These are phyloP conservation scores for Catharanthus roseus DNA, from an alignment of 257 asterid genomes.

Conservation along the genomic window DNA sequence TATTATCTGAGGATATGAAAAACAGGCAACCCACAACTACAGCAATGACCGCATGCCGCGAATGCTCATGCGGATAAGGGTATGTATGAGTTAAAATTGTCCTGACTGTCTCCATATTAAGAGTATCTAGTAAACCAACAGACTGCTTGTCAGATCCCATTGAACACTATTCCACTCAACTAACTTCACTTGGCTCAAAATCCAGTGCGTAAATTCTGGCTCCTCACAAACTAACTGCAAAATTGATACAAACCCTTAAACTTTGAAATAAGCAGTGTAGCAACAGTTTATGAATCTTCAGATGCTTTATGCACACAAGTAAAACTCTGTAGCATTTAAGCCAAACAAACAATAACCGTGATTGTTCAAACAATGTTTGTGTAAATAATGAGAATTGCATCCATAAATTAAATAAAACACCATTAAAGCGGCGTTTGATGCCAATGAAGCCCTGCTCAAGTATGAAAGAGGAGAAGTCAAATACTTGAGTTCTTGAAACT, in stretches of 20 bases:
- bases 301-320: neutral
- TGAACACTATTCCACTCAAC: slow-evolving; percentile 18
- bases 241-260: slow-evolving; percentile 21
- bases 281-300: neutral
- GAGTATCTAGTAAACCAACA: slow-evolving; percentile 63
- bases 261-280: slow-evolving; percentile 16
- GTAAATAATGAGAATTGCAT: neutral
- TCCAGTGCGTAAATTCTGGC: slow-evolving; percentile 18
- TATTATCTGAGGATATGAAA: slow-evolving; percentile 93
- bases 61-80: slow-evolving; percentile 99
- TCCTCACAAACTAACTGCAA: slow-evolving; percentile 22
- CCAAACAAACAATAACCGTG: neutral
- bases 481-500: neutral
- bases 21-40: slow-evolving; percentile 90
- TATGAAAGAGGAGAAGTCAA: neutral
- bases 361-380: neutral
- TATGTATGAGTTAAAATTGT: slow-evolving; percentile 84
- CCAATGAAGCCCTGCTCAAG: neutral
- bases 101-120: slow-evolving; percentile 88
- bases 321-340: neutral
- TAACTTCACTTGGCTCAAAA: slow-evolving; percentile 24
- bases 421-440: neutral
- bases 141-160: slow-evolving; percentile 64
- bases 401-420: neutral
- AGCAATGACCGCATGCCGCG: slow-evolving; percentile 91